These are phyloP conservation scores for Lactifluus hygrophoroides DNA, from an alignment of 768 basidiomycete species.

Conservation along the genomic window DNA sequence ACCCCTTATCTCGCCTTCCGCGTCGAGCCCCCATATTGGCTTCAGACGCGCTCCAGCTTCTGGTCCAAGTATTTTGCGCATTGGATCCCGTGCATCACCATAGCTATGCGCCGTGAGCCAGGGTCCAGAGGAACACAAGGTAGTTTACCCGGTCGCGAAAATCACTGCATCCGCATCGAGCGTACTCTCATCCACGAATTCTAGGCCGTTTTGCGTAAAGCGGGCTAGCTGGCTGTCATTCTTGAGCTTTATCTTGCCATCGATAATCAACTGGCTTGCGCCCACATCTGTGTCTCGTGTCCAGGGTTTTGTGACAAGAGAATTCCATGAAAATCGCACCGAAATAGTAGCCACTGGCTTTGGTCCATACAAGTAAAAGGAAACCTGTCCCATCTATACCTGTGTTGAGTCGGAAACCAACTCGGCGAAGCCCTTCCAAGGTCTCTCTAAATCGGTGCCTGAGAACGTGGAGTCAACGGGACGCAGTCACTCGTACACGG, in stretches of 20 bases:
- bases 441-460: conserved; percentile 29
- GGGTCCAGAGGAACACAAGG: background rate
- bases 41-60: conserved; percentile 38
- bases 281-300: conserved; percentile 29
- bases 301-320: background rate
- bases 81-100: conserved; percentile 34
- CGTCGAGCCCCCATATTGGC: conserved; percentile 56
- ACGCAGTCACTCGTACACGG: background rate
- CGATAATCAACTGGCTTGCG: conserved; percentile 35
- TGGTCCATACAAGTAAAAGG: conserved; percentile 35
- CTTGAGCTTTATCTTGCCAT: conserved; percentile 42
- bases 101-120: conserved; percentile 27
- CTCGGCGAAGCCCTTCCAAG: conserved; percentile 45
- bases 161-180: conserved; percentile 42
- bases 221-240: conserved; percentile 34
- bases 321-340: conserved; percentile 31
- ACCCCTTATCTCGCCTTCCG: conserved; percentile 53
- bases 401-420: conserved; percentile 45
- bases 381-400: conserved; percentile 47
- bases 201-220: conserved; percentile 33
- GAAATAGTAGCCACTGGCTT: conserved; percentile 57
- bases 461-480: background rate
- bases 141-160: conserved; percentile 40
- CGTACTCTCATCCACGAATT: conserved; percentile 35
- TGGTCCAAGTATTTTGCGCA: conserved; percentile 39